Percentiles rank a stretch among this genome's conserved stretches.
Conservation (phyloP, 1,139 yeast species). For the Scheffersomyces illinoinensis region DNA sequence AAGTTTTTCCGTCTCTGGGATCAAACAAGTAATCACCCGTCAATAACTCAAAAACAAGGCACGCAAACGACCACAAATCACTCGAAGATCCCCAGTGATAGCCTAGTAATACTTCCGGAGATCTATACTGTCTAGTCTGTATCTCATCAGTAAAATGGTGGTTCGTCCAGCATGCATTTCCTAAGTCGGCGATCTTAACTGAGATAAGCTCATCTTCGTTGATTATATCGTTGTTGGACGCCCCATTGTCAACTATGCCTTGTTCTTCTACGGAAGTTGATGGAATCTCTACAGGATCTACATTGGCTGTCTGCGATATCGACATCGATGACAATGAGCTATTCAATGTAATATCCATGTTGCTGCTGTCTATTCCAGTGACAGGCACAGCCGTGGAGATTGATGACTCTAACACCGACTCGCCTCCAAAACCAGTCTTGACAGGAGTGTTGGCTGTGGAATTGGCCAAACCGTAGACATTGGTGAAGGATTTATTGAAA, state of each 20-base stretch:
- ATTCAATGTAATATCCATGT: slow-evolving; percentile 22
- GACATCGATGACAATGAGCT: slow-evolving; percentile 47
- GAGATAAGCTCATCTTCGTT: slow-evolving; percentile 50
- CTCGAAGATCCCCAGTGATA: slow-evolving; percentile 54
- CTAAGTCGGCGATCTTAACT: slow-evolving; percentile 52
- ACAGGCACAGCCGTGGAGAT: not conserved
- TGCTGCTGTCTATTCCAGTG: not conserved
- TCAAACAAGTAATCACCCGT: slow-evolving; percentile 53
- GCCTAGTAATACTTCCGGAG: slow-evolving; percentile 50
- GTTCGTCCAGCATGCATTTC: slow-evolving; percentile 51
- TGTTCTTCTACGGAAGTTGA: slow-evolving; percentile 11
- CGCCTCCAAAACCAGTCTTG: slow-evolving; percentile 12
- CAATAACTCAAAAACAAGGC: slow-evolving; percentile 45
- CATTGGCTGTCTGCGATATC: slow-evolving; percentile 29
- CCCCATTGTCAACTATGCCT: slow-evolving; percentile 2
- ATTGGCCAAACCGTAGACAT: slow-evolving; percentile 38
- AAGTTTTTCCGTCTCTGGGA: slow-evolving; percentile 48
- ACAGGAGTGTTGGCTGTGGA: slow-evolving; percentile 48
- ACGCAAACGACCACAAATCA: slow-evolving; percentile 52
- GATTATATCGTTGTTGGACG: slow-evolving; percentile 20
- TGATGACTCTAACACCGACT: not conserved
- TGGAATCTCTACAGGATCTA: slow-evolving; percentile 27
- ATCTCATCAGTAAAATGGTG: slow-evolving; percentile 54
- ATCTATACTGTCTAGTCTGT: slow-evolving; percentile 50
- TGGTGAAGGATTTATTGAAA: slow-evolving; percentile 29